Conservation (phyloP, 331 rosid genomes). For the Prunus yedoensis region DNA sequence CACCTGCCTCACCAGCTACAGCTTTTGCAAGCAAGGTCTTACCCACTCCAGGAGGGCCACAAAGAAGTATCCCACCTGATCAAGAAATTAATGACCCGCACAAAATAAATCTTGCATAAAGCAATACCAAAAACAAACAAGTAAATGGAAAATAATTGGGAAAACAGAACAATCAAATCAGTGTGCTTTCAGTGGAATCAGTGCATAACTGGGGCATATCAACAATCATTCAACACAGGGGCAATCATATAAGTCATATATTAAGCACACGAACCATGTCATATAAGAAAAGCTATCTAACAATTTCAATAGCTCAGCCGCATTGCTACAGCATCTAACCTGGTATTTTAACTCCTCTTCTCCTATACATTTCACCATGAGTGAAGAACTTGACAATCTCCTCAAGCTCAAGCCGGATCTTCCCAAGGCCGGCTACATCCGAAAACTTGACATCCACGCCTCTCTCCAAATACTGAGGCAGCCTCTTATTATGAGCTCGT, state of each 20-base stretch:
- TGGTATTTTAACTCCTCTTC: constrained; percentile 96
- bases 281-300: constrained; percentile 3
- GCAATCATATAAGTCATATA: background rate
- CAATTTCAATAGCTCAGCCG: background rate
- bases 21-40: constrained; percentile 98
- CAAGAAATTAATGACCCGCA: constrained; percentile 29
- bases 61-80: constrained; percentile 97
- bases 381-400: constrained; percentile 99
- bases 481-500: constrained; percentile 64
- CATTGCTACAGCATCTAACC: constrained; percentile 43
- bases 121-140: background rate
- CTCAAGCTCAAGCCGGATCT: constrained; percentile 95
- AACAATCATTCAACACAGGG: background rate
- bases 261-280: background rate
- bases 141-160: background rate
- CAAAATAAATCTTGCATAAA: background rate
- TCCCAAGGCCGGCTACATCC: constrained; percentile 97
- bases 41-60: constrained; percentile 99
- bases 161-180: background rate
- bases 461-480: constrained; percentile 90
- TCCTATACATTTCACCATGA: constrained; percentile 89
- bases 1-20: constrained; percentile 99
- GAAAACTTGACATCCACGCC: constrained; percentile 90
- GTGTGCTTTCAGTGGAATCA: background rate
- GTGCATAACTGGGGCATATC: background rate